Base-by-base conservation (phyloP, 2,329 filamentous ascomycete species). In the Emergomyces pasteurianus region DNA sequence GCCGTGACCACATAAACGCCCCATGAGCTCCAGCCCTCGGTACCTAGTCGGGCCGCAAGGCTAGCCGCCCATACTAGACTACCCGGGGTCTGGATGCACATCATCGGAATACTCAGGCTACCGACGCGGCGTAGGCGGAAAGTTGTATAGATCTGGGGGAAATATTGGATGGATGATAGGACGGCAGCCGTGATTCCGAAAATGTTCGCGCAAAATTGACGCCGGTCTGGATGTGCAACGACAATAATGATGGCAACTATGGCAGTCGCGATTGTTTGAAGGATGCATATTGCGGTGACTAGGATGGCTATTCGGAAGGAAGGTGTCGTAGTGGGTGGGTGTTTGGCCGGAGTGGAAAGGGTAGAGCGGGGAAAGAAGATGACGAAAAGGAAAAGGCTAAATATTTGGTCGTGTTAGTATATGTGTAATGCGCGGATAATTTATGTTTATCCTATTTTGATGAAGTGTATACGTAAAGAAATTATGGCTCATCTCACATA, bases 21-120 rank as follows among this genome's bases (percentile, higher is more conserved):
- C 94, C 94, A 99, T 0, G 91, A 90, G 74, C 92, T 96, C 94
- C 94, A 99, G 0, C 92, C 92, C 40, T 82, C 85, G 68, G 80
- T 80, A 0, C 94, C 94, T 23, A 96, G 81, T 53, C 94, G 83
- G 8, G 83, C 84, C 58, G 87, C 90, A 50, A 99, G 77, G 72
- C 91, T 96, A 14, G 82, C 86, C 0, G 92, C 91, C 76, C 95
- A 97, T 7, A 99, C 77, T 67, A 96, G 86, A 62, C 90, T 91
- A 0, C 94, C 94, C 0, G 94, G 94, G 0, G 92, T 96, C 74
- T 99, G 94, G 40, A 99, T 96, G 71, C 89, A 88, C 92, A 99
- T 97, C 88, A 96, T 97, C 4, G 90, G 87, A 61, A 99, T 94
- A 69, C 90, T 96, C 67, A 99, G 77, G 72, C 91, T 96, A 60